Base-by-base conservation (phyloP, 306 rosid species). In the Hippophae rhamnoides region DNA sequence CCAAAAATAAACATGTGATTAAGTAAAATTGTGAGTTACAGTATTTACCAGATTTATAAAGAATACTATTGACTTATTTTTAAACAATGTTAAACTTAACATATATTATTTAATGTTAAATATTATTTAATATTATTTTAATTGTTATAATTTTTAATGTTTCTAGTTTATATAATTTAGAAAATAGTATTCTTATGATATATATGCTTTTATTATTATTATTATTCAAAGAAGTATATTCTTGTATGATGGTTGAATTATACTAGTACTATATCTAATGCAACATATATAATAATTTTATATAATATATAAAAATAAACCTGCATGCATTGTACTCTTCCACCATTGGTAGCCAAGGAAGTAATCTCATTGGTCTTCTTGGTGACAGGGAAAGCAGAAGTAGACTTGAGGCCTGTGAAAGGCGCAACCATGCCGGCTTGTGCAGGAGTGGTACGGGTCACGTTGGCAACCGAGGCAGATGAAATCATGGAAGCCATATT, bases 311-410 rank as follows among this genome's bases (percentile, higher is more conserved):
- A 18, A 6, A 7, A 10, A 8, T 12, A 13, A 61, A 82, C 93
- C 93, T 72, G 9, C 78, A 87, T 81, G 86, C 89, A 82, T 56
- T 69, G 74, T 7, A 80, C 93, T 76, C 81, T 80, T 54, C 81
- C 81, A 25, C 93, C 93, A 10, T 87, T 87, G 89, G 41, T 80
- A 6, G 87, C 64, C 10, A 78, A 3, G 43, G 93, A 63, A 78
- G 89, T 80, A 41, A 87, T 78, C 78, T 87, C 89, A 57, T 43
- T 69, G 87, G 60, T 9, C 79, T 76, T 84, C 31, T 75, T 69
- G 72, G 78, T 74, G 59, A 54, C 57, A 0, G 93, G 85, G 76
- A 82, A 80, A 12, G 73, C 72, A 2, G 82, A 64, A 47, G 60
- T 5, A 10, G 87, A 78, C 51, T 84, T 87, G 59, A 82, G 89